phyloP scores from a whole-genome alignment of 371 early-diverging fungal genomes.

The Paraphysoderma sedebokerense region DNA sequence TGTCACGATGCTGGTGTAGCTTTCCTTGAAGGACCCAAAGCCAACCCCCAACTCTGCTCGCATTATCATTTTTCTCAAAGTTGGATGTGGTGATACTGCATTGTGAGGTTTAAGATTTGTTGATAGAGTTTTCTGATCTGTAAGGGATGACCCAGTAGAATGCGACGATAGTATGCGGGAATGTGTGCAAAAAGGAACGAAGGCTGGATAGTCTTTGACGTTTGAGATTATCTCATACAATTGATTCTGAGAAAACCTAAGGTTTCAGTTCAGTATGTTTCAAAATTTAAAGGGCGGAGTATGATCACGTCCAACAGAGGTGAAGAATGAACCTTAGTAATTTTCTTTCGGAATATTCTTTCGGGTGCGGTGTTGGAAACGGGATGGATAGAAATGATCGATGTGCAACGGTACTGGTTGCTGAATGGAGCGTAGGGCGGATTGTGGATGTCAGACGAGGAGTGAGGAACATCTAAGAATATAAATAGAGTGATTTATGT shows the following conservation, averaged over 20 bases:
- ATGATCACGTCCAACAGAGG: too few species aligned
- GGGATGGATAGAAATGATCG: too few species aligned
- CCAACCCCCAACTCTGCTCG: constrained; percentile 58
- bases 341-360: background rate
- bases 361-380: too few species aligned
- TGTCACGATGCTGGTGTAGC: constrained; percentile 55
- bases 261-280: too few species aligned
- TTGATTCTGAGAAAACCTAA: constrained; percentile 50
- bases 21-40: constrained; percentile 48
- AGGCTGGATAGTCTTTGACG: constrained; percentile 50
- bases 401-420: too few species aligned
- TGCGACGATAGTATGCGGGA: constrained; percentile 23
- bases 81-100: background rate
- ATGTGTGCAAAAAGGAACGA: constrained; percentile 58
- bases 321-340: background rate
- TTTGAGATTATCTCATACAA: constrained; percentile 55
- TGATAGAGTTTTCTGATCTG: background rate
- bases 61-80: constrained; percentile 13
- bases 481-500: too few species aligned
- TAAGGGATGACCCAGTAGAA: background rate
- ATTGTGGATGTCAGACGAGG: too few species aligned
- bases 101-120: background rate
- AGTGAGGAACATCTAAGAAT: too few species aligned
- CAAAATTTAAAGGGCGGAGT: too few species aligned
- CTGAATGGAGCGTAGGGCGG: too few species aligned